Base-by-base conservation (phyloP, 495 filamentous ascomycete genomes). In the Aeminium ludgeri region DNA sequence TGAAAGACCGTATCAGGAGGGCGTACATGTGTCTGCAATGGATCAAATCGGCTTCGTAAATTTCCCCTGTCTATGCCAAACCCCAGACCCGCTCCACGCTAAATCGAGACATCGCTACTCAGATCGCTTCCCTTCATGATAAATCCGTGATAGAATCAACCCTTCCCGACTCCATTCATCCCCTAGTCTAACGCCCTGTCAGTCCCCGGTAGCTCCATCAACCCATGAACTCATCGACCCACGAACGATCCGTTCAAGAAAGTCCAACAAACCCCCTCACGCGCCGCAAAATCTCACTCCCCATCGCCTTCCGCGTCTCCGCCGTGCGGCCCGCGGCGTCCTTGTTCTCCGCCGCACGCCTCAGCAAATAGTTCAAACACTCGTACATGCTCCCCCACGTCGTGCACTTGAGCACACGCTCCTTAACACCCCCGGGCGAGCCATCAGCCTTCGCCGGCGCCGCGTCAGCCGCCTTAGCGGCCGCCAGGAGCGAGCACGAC, bases 341-440 rank as follows among this genome's bases (percentile, higher is more conserved):
- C 51, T 73, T 77, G 59, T 97, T 97, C 69, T 97, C 87, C 36
- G 89, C 66, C 25, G 86, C 87, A 31, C 87, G 65, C 31, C 87
- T 64, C 11, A 92, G 61, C 25, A 97, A 57, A 58, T 91, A 97
- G 49, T 86, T 87, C 75, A 95, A 77, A 61, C 87, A 97, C 62
- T 97, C 85, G 31, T 76, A 72, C 20, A 84, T 85, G 1, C 77
- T 80, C 5, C 87, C 87, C 87, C 87, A 97, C 23, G 86, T 81
- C 43, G 86, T 62, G 47, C 91, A 86, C 63, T 97, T 97, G 61
- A 78, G 91, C 13, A 78, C 80, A 47, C 72, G 68, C 37, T 51
- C 45, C 36, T 18, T 51, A 30, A 37, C 40, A 10, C 33, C 48
- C 33, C 54, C 49, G 42, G 65, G 53, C 25, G 41, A 36, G 27